These are phyloP conservation scores for Lentinula boryana DNA, from an alignment of 768 basidiomycete species.

Conservation along the genomic window DNA sequence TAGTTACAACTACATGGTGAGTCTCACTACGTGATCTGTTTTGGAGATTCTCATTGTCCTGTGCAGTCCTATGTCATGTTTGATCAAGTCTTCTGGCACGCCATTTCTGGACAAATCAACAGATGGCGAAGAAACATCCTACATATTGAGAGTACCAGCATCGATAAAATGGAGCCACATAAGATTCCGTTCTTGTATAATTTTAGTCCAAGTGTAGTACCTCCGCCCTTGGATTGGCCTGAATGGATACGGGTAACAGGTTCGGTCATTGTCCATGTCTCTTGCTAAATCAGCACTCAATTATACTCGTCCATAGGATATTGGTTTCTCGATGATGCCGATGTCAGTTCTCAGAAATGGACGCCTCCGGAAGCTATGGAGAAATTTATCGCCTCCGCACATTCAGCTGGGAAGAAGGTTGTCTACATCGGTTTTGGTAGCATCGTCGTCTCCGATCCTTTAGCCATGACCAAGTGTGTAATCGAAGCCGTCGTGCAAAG, in stretches of 20 bases:
- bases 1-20: slow-evolving; percentile 96
- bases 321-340: slow-evolving; percentile 94
- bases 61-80: slow-evolving; percentile 89
- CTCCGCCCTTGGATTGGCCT: slow-evolving; percentile 95
- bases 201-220: slow-evolving; percentile 87
- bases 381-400: slow-evolving; percentile 78
- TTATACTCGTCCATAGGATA: slow-evolving; percentile 51
- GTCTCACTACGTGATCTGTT: slow-evolving; percentile 10
- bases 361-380: slow-evolving; percentile 74
- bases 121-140: slow-evolving; percentile 82
- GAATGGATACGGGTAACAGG: slow-evolving; percentile 97
- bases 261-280: slow-evolving; percentile 19
- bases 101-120: slow-evolving; percentile 90
- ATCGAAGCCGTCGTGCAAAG: slow-evolving; percentile 83
- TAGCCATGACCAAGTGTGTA: slow-evolving; percentile 85
- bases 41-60: neutral
- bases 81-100: slow-evolving; percentile 97
- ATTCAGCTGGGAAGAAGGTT: slow-evolving; percentile 72
- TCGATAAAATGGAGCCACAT: slow-evolving; percentile 96
- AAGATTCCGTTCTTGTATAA: slow-evolving; percentile 98
- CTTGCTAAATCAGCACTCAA: neutral
- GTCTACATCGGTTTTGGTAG: slow-evolving; percentile 98
- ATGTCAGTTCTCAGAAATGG: slow-evolving; percentile 88
- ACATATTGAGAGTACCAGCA: slow-evolving; percentile 70
- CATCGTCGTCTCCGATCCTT: slow-evolving; percentile 94